Conservation (phyloP, 352 stramenopile genomes). For the Pythium brassicae region DNA sequence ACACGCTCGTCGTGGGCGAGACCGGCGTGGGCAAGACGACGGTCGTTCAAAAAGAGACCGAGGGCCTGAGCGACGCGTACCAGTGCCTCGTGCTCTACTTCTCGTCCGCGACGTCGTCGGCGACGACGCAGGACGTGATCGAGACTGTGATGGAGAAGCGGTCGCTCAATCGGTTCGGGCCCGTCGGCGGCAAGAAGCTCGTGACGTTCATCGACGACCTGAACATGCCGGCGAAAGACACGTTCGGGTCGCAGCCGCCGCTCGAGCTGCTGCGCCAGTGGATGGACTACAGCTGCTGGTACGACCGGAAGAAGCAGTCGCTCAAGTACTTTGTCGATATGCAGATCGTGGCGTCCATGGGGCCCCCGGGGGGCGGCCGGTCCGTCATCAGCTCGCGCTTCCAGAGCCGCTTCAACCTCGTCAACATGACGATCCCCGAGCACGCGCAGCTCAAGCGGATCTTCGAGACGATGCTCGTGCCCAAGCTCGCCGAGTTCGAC, state of each 20-base stretch:
- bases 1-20: slow-evolving; percentile 86
- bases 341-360: slow-evolving; percentile 88
- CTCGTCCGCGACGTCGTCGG: slow-evolving; percentile 85
- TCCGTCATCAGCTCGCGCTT: slow-evolving; percentile 88
- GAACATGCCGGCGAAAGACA: slow-evolving; percentile 91
- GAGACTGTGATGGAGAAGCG: slow-evolving; percentile 90
- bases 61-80: slow-evolving; percentile 74
- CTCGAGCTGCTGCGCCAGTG: slow-evolving; percentile 89
- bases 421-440: slow-evolving; percentile 89
- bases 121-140: slow-evolving; percentile 88
- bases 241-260: slow-evolving; percentile 89
- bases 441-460: slow-evolving; percentile 82
- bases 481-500: slow-evolving; percentile 83
- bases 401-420: slow-evolving; percentile 88
- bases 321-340: slow-evolving; percentile 91
- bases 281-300: slow-evolving; percentile 92
- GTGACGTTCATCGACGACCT: slow-evolving; percentile 92
- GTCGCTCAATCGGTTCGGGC: slow-evolving; percentile 85
- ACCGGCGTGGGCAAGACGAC: slow-evolving; percentile 90
- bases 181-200: slow-evolving; percentile 82
- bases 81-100: slow-evolving; percentile 86
- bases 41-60: slow-evolving; percentile 78
- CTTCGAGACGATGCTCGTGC: slow-evolving; percentile 87
- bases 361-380: slow-evolving; percentile 77
- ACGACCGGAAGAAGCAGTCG: slow-evolving; percentile 88